Percentiles rank a stretch among this genome's conserved stretches.
These are phyloP conservation scores for Aspergillus fijiensis DNA, from an alignment of 2,329 filamentous ascomycete species.

Conservation along the genomic window DNA sequence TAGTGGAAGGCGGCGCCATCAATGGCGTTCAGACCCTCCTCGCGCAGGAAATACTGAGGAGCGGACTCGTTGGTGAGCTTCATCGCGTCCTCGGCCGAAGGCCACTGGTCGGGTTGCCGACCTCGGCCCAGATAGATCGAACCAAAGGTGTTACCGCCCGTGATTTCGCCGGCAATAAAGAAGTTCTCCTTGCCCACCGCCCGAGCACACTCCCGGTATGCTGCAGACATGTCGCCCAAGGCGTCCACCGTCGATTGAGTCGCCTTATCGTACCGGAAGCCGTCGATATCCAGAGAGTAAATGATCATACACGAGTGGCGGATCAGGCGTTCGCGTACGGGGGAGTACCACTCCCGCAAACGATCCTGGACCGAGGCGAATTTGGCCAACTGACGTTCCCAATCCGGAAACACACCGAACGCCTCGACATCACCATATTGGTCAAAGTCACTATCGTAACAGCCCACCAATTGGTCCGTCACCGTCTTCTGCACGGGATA, in stretches of 20 bases:
- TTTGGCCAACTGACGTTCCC: constrained; percentile 62
- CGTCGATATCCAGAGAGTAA: constrained; percentile 60
- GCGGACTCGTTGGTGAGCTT: constrained; percentile 46
- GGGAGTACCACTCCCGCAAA: constrained; percentile 61
- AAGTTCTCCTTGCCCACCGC: constrained; percentile 61
- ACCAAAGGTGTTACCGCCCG: constrained; percentile 59
- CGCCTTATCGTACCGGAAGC: constrained; percentile 65
- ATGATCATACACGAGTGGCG: constrained; percentile 64
- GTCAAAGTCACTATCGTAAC: constrained; percentile 63
- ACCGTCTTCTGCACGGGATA: constrained; percentile 49
- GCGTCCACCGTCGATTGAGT: constrained; percentile 62
- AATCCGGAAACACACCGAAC: constrained; percentile 62
- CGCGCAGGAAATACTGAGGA: constrained; percentile 52
- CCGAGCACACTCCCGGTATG: constrained; percentile 57
- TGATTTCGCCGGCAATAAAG: constrained; percentile 63
- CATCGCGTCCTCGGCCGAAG: constrained; percentile 48
- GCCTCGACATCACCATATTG: constrained; percentile 63
- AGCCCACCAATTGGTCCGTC: constrained; percentile 50
- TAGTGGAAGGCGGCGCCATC: constrained; percentile 64
- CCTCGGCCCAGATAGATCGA: constrained; percentile 63
- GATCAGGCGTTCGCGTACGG: constrained; percentile 57
- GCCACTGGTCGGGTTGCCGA: constrained; percentile 53
- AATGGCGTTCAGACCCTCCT: constrained; percentile 52
- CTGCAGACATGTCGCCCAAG: constrained; percentile 57
- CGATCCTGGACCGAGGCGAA: constrained; percentile 67